Evolutionary conservation across 306 rosid genomes (phyloP).

Genomic region (Cucurbita pepo): DNA sequence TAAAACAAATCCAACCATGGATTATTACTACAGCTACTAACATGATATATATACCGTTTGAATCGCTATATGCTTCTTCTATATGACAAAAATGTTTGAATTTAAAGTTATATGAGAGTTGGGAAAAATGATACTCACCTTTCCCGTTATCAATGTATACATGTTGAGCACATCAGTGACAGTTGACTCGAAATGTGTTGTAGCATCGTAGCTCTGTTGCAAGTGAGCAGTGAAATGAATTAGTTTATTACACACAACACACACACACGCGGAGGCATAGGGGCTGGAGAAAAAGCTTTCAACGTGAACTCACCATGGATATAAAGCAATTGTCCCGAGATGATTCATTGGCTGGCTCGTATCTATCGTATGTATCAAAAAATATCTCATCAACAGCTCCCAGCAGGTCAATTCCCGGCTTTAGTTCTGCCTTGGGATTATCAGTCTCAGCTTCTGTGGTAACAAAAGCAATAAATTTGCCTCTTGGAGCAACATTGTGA

Average conservation of each 20-base stretch:
- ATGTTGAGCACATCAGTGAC: conserved; percentile 81
- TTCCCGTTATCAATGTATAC: conserved; percentile 87
- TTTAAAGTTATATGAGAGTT: not conserved
- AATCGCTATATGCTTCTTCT: not conserved
- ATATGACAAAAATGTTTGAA: not conserved
- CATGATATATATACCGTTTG: not conserved
- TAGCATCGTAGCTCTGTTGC: conserved; percentile 90
- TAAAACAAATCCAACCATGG: too few relatives aligned
- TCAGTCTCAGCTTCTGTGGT: conserved; percentile 94
- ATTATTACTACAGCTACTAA: too few relatives aligned
- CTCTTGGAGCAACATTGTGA: conserved; percentile 96
- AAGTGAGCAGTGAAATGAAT: not conserved
- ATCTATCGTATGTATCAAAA: conserved; percentile 78
- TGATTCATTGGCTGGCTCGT: conserved; percentile 82
- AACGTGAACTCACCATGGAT: conserved; percentile 46
- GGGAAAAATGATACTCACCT: conserved; percentile 25
- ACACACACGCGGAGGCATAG: not conserved
- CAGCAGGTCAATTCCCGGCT: conserved; percentile 81
- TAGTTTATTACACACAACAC: not conserved
- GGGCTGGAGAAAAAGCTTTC: not conserved
- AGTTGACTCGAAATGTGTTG: conserved; percentile 93
- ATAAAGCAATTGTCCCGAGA: conserved; percentile 79
- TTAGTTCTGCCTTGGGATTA: conserved; percentile 67
- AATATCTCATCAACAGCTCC: conserved; percentile 89
- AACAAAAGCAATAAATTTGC: conserved; percentile 89